Percentiles rank a stretch among this genome's conserved stretches.
phyloP scores from a whole-genome alignment of 768 basidiomycete species.

The Tulasnella sp. region DNA sequence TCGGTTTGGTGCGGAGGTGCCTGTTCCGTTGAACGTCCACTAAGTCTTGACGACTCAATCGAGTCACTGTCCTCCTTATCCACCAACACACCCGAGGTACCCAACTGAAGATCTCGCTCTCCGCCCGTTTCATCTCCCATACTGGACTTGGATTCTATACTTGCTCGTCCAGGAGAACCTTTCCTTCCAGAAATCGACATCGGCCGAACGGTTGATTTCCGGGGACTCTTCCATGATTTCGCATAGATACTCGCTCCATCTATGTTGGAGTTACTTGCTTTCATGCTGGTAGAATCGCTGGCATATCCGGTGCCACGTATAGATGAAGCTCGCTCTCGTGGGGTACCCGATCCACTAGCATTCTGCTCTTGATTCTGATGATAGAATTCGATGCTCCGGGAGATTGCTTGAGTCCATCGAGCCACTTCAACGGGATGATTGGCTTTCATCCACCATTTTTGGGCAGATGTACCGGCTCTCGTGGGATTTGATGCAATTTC shows the following conservation, averaged over 20 bases:
- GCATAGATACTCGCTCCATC: conserved; percentile 3
- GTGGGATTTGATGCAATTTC: conserved; percentile 47
- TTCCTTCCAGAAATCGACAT: background rate
- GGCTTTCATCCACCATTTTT: conserved; percentile 75
- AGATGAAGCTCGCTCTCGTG: background rate
- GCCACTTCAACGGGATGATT: conserved; percentile 82
- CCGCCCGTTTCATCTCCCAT: conserved; percentile 9
- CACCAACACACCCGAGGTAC: background rate
- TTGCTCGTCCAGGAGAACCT: conserved; percentile 5
- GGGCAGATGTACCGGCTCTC: conserved; percentile 31
- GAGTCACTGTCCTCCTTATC: conserved; percentile 7
- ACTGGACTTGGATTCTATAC: conserved; percentile 6
- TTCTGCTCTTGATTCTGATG: conserved; percentile 30
- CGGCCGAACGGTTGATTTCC: background rate
- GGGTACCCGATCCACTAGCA: background rate
- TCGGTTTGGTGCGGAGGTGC: conserved; percentile 43
- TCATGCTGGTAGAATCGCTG: conserved; percentile 9
- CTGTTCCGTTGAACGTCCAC: background rate
- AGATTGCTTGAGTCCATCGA: conserved; percentile 71
- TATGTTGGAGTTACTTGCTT: background rate
- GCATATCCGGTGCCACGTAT: background rate
- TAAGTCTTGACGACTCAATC: conserved; percentile 1
- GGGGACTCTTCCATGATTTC: conserved; percentile 9
- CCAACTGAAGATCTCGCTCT: too few relatives aligned
- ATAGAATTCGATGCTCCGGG: conserved; percentile 59